These are phyloP conservation scores for Trametes cubensis DNA, from an alignment of 768 basidiomycete species.

Conservation along the genomic window DNA sequence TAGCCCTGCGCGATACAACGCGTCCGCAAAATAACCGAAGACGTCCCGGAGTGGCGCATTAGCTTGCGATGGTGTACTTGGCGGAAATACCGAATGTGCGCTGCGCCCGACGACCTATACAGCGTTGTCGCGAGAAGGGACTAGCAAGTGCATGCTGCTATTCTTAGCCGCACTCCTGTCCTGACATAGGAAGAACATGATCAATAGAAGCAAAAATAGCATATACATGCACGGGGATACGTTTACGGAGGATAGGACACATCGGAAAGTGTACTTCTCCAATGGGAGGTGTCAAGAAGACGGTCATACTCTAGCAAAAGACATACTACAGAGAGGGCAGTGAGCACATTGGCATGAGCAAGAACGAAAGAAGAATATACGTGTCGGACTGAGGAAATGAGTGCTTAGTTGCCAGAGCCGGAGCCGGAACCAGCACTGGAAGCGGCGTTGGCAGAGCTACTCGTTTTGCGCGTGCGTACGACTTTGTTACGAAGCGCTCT, in stretches of 20 bases:
- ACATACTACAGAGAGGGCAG: not conserved
- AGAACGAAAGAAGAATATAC: not conserved
- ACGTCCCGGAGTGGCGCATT: conserved; percentile 12
- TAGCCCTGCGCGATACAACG: not conserved
- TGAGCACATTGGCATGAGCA: conserved; percentile 5
- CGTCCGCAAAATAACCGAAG: conserved; percentile 14
- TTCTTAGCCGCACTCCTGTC: conserved; percentile 6
- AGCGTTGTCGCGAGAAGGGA: too few relatives aligned
- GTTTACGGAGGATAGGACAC: not conserved
- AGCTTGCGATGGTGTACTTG: not conserved
- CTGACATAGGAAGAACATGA: conserved; percentile 12
- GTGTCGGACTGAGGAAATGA: not conserved
- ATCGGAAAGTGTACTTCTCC: not conserved
- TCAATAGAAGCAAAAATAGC: conserved; percentile 19
- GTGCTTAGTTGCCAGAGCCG: conserved; percentile 5
- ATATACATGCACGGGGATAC: conserved; percentile 21
- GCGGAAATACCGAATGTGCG: not conserved
- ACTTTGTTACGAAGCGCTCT: conserved; percentile 83
- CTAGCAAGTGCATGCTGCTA: not conserved
- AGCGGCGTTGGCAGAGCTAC: conserved; percentile 22
- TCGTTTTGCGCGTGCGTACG: conserved; percentile 64
- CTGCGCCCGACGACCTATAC: not conserved
- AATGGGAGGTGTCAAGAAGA: not conserved
- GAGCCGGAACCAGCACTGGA: conserved; percentile 1
- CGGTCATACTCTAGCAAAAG: conserved; percentile 7